These are phyloP conservation scores for Pyricularia sp. DNA, from an alignment of 2,329 filamentous ascomycete species.

Conservation along the genomic window DNA sequence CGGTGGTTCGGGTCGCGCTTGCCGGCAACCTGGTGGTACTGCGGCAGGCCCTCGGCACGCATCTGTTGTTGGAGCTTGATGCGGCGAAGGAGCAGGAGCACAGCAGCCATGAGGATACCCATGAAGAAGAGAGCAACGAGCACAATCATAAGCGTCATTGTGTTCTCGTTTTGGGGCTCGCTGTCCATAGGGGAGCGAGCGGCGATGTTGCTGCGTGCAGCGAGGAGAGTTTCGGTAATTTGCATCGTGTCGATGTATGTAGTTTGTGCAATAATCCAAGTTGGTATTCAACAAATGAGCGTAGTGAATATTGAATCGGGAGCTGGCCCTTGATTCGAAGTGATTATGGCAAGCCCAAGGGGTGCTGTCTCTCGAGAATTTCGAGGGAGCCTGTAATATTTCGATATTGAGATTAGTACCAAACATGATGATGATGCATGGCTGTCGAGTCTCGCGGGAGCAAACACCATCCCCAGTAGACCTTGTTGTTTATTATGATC, in stretches of 20 bases:
- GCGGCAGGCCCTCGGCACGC: slow-evolving; percentile 46
- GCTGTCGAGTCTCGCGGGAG: background rate
- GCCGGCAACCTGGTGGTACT: slow-evolving; percentile 37
- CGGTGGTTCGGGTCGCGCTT: slow-evolving; percentile 30
- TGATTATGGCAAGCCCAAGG: background rate
- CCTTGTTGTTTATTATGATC: background rate
- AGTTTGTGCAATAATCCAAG: background rate
- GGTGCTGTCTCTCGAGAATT: background rate
- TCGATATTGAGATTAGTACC: background rate
- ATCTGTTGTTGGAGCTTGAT: slow-evolving; percentile 35
- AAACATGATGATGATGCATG: background rate
- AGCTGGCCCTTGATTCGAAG: background rate
- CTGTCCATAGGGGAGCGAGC: slow-evolving; percentile 34
- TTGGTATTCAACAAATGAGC: background rate
- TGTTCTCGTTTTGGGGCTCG: slow-evolving; percentile 32
- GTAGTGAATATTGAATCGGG: background rate
- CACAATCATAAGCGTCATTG: slow-evolving; percentile 66
- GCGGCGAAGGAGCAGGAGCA: slow-evolving; percentile 61
- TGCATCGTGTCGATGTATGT: slow-evolving; percentile 17
- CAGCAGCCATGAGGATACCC: slow-evolving; percentile 51
- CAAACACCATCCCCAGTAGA: background rate
- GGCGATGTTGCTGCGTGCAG: slow-evolving; percentile 29
- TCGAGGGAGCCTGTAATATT: background rate
- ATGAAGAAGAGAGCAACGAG: slow-evolving; percentile 68
- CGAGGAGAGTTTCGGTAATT: slow-evolving; percentile 20